Evolutionary conservation across 345 rosid species (phyloP).

Genomic region (Salix brachista): DNA sequence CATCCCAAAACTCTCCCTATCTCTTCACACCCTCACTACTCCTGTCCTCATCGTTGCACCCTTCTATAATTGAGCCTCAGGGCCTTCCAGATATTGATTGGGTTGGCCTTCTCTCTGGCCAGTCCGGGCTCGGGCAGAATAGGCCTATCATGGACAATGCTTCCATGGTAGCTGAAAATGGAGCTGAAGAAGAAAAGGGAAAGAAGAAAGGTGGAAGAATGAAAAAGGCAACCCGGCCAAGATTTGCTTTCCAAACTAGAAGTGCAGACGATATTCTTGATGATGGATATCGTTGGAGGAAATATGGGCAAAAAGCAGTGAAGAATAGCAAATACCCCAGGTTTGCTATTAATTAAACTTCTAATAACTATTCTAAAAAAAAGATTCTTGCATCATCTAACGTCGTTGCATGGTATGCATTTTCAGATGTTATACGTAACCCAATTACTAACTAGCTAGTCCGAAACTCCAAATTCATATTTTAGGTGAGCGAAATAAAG

Average conservation of each 20-base stretch:
- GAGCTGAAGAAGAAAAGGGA: conserved; percentile 18
- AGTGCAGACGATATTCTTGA: conserved; percentile 67
- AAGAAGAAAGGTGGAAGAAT: conserved; percentile 34
- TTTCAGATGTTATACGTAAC: not conserved
- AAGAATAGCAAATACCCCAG: conserved; percentile 62
- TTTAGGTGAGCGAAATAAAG: not conserved
- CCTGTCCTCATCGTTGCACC: conserved; percentile 23
- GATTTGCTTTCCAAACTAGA: conserved; percentile 66
- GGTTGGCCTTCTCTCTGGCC: conserved; percentile 45
- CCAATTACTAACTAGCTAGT: not conserved
- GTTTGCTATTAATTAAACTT: conserved; percentile 20
- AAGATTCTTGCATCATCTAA: not conserved
- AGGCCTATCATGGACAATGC: conserved; percentile 13
- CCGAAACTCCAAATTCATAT: not conserved
- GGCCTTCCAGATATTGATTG: conserved; percentile 40
- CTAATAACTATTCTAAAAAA: not conserved
- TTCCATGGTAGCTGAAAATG: conserved; percentile 18
- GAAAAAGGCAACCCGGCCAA: conserved; percentile 38
- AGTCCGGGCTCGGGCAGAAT: conserved; percentile 19
- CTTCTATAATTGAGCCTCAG: conserved; percentile 22
- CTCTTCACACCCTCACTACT: conserved; percentile 24
- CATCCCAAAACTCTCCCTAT: conserved; percentile 24
- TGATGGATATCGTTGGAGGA: conserved; percentile 76
- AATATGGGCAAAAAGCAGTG: conserved; percentile 66
- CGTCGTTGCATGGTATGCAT: conserved; percentile 5